phyloP scores from a whole-genome alignment of 2,329 filamentous ascomycete genomes.

The Chaetomium sp. region DNA sequence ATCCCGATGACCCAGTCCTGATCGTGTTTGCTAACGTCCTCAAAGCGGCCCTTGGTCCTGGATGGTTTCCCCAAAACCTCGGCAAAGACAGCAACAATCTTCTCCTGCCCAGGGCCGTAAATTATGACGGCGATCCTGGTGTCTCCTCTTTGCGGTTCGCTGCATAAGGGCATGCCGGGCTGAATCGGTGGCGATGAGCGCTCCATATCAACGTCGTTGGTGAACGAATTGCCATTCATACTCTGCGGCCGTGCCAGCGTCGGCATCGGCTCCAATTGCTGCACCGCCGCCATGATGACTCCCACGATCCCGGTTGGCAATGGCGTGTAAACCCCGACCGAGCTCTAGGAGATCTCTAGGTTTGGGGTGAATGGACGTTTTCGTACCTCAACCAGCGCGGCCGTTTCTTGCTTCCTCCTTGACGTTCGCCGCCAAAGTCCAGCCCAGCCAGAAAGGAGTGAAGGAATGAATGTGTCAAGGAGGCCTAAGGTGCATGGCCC shows the following conservation, averaged over 20 bases:
- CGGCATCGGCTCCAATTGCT: constrained; percentile 35
- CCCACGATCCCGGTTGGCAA: not conserved
- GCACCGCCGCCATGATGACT: constrained; percentile 36
- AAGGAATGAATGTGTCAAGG: constrained; percentile 16
- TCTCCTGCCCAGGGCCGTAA: constrained; percentile 70
- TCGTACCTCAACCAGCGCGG: not conserved
- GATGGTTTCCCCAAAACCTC: constrained; percentile 77
- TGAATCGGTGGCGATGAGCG: constrained; percentile 35
- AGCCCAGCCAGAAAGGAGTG: constrained; percentile 23
- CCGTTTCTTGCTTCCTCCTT: constrained; percentile 1
- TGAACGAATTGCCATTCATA: constrained; percentile 30
- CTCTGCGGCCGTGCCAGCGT: constrained; percentile 35
- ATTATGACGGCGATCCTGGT: constrained; percentile 65
- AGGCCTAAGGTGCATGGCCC: constrained; percentile 30
- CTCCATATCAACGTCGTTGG: constrained; percentile 43
- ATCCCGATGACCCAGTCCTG: constrained; percentile 70
- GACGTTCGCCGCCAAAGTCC: constrained; percentile 20
- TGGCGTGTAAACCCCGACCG: not conserved
- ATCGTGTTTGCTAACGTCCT: constrained; percentile 56
- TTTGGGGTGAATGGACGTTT: not conserved
- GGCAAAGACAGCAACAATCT: constrained; percentile 73
- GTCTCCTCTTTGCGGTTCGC: constrained; percentile 55
- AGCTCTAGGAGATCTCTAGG: not conserved
- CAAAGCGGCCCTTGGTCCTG: constrained; percentile 59
- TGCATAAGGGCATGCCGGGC: constrained; percentile 48